phyloP scores from a whole-genome alignment of 345 rosid species.

The Euphorbia tirucalli region DNA sequence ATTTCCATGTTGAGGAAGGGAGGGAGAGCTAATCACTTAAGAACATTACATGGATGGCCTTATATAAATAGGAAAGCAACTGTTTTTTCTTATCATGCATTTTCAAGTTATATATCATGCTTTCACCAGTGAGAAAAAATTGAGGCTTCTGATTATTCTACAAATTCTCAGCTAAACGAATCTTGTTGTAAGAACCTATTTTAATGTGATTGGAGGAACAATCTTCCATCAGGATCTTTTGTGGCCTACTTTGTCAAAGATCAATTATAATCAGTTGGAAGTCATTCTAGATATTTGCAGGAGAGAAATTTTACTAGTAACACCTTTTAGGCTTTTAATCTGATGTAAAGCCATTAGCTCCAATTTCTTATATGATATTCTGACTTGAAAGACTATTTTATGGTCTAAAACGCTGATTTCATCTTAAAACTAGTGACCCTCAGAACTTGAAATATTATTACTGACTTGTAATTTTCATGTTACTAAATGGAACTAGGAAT shows the following conservation, averaged over 20 bases:
- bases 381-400: neutral
- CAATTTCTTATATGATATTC: neutral
- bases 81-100: neutral
- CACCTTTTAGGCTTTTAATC: neutral
- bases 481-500: neutral
- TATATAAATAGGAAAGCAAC: neutral
- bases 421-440: neutral
- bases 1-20: neutral
- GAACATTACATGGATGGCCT: neutral
- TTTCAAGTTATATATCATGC: neutral
- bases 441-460: neutral
- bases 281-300: neutral
- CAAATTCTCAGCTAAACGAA: neutral
- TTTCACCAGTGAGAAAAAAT: neutral
- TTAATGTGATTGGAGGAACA: neutral
- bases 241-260: neutral
- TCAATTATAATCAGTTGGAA: neutral
- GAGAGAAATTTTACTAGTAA: neutral
- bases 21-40: neutral
- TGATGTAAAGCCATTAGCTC: neutral
- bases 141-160: neutral
- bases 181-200: neutral
- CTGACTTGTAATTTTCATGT: neutral
- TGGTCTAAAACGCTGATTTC: neutral
- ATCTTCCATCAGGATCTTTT: neutral